Conservation (phyloP, 345 rosid species). For the rapeseed (Brassica napus) region DNA sequence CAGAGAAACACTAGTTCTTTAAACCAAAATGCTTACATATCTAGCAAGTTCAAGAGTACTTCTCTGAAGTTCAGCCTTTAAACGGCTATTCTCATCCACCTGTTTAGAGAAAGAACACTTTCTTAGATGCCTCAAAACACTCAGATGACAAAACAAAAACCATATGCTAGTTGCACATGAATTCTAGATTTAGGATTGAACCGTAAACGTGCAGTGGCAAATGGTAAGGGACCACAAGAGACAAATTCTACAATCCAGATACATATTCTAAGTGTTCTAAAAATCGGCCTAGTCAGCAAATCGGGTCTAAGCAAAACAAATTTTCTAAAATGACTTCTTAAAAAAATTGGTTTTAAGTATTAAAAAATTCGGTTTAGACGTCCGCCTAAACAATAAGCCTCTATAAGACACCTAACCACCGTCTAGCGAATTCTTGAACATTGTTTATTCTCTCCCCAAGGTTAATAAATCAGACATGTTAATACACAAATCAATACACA, state of each 20-base stretch:
- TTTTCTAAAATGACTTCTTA: too few relatives aligned
- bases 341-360: too few relatives aligned
- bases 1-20: neutral
- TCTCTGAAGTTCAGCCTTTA: conserved; percentile 68
- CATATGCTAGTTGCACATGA: neutral
- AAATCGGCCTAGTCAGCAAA: too few relatives aligned
- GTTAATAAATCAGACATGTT: conserved; percentile 7
- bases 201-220: neutral
- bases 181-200: neutral
- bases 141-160: conserved; percentile 3
- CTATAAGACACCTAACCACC: too few relatives aligned
- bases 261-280: too few relatives aligned
- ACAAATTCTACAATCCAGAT: neutral
- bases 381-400: too few relatives aligned
- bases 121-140: conserved; percentile 1
- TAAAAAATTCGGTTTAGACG: too few relatives aligned
- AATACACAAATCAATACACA: conserved; percentile 1
- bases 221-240: neutral
- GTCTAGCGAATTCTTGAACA: too few relatives aligned
- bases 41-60: conserved; percentile 56
- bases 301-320: too few relatives aligned
- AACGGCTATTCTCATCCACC: conserved; percentile 80
- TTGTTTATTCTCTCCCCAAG: neutral
- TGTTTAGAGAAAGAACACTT: conserved; percentile 32
- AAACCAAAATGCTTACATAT: conserved; percentile 51